Base-by-base conservation (phyloP, 2,329 filamentous ascomycete species). In the Leptodontidium sp. region DNA sequence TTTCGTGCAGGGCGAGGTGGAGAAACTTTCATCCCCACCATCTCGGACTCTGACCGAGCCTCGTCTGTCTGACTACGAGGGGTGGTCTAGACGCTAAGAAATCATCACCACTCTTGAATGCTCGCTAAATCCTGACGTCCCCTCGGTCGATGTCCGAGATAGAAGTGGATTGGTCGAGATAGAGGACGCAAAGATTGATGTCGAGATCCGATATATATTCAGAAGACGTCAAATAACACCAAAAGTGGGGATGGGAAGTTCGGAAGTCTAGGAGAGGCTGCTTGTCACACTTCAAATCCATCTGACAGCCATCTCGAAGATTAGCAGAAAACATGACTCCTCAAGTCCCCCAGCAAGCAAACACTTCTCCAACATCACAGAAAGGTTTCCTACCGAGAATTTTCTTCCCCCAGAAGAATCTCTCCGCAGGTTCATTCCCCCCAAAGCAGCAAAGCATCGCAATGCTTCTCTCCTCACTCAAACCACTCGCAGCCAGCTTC, bases 11-110 rank as follows among this genome's bases (percentile, higher is more conserved):
- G 49, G 24, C 11, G 26, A 14, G 17, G 50, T 53, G 50, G 50
- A 53, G 50, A 53, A 53, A 53, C 24, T 53, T 53, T 53, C 11
- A 24, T 24, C 29, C 50, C 24, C 50, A 53, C 50, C 24, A 53
- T 29, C 24, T 53, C 50, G 50, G 50, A 53, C 24, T 53, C 50
- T 53, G 50, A 32, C 50, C 50, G 50, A 53, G 50, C 50, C 50
- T 53, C 26, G 24, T 15, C 15, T 32, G 26, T 29, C 24, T 24
- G 26, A 9, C 11, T 29, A n/a, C 24, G 24, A 9, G 11, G 32
- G 38, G 38, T 40, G 38, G 11, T 9, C 11, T 40, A 40, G 38
- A 40, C 8, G 38, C 38, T 12, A 40, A 40, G 8, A 40, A 40
- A 2, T 40, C 5, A 9, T 40, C 38, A 12, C 7, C 38, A 9